Evolutionary conservation across 495 filamentous ascomycete genomes (phyloP), one percentile per base, ranked within the genome.

Genomic region (Hyaloscypha hepaticicola): DNA sequence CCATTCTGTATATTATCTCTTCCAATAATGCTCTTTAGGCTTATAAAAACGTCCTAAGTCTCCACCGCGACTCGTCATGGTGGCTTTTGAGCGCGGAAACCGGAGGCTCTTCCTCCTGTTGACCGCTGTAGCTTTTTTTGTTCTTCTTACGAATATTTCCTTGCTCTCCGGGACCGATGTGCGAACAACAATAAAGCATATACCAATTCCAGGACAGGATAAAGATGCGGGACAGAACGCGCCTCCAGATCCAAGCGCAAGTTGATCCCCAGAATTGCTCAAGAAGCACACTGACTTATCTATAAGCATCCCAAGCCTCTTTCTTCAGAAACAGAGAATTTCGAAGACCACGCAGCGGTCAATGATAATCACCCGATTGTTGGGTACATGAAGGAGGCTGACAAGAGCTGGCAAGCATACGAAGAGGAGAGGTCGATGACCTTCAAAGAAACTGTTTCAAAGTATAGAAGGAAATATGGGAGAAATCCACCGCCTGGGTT

Each of bases 401-500:
- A 84, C 11, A 72, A 75, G 52, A 69, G 70, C 4, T 84, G 79
- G 61, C 68, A 70, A 0, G 62, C 64, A 19, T 73, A 78, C 38
- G 66, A 80, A 6, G 70, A 75, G 8, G 73, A 69, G 16, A 71
- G 76, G 49, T 76, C 79, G 0, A 76, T 72, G 28, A 87, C 80
- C 16, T 81, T 91, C 58, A 76, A 76, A 60, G 79, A 86, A 33
- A 82, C 85, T 1, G 88, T 89, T 1, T 77, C 79, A 33, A 83
- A 82, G 49, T 92, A 91, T 71, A 77, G 87, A 50, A 73, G 78
- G 38, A 83, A 78, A 19, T 82, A 89, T 63, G 88, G 89, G 27
- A 79, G 88, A 6, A 87, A 91, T 68, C 89, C 89, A 1, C 89
- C 89, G 6, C 89, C 88, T 11, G 87, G 85, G 12, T 91, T 90